These are phyloP conservation scores for Arthroderma sp. DNA, from an alignment of 2,329 filamentous ascomycete species.

Conservation along the genomic window DNA sequence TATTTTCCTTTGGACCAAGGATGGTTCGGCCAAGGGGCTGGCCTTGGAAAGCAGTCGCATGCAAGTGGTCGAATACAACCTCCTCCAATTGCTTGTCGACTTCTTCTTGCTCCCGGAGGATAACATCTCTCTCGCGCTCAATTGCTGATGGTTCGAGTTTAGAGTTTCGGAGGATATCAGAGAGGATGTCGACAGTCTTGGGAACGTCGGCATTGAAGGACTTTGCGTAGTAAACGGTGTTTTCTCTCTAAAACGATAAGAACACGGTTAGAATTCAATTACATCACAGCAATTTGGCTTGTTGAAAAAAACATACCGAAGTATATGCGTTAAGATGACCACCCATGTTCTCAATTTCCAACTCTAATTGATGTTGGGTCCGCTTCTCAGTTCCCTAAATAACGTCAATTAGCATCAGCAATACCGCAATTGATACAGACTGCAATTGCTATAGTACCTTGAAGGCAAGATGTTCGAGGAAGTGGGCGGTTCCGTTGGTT, in stretches of 20 bases:
- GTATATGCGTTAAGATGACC: slow-evolving; percentile 99
- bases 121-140: slow-evolving; percentile 96
- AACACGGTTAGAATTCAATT: not conserved
- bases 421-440: not conserved
- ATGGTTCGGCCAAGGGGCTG: slow-evolving; percentile 97
- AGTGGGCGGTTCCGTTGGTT: slow-evolving; percentile 98
- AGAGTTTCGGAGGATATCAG: slow-evolving; percentile 98
- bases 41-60: slow-evolving; percentile 93
- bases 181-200: slow-evolving; percentile 91
- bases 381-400: slow-evolving; percentile 72
- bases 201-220: slow-evolving; percentile 96
- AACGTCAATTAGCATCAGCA: slow-evolving; percentile 3
- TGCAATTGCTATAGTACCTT: slow-evolving; percentile 51
- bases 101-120: slow-evolving; percentile 96
- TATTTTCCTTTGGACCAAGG: slow-evolving; percentile 95
- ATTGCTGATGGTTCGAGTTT: slow-evolving; percentile 88
- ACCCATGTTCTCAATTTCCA: slow-evolving; percentile 99
- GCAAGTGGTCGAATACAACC: slow-evolving; percentile 97
- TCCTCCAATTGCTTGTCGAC: slow-evolving; percentile 99
- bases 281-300: slow-evolving; percentile 1
- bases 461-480: slow-evolving; percentile 98
- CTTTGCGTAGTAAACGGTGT: slow-evolving; percentile 99
- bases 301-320: slow-evolving; percentile 52
- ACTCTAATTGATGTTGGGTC: slow-evolving; percentile 92
- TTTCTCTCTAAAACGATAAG: slow-evolving; percentile 58